phyloP scores from a whole-genome alignment of 768 basidiomycete species.

The Galerina sulciceps region DNA sequence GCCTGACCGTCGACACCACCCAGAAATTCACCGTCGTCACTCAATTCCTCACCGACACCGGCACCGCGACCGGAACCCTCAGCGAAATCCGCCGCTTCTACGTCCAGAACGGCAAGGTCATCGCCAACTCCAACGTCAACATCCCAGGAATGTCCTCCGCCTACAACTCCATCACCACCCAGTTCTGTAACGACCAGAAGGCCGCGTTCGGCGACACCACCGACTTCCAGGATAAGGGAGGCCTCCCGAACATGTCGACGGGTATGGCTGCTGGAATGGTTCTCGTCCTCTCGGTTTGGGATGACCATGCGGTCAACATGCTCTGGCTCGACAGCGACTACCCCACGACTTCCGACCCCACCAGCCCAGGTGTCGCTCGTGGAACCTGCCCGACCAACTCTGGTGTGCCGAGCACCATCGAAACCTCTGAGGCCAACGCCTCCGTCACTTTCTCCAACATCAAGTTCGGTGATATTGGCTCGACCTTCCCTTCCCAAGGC shows the following conservation, averaged over 20 bases:
- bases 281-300: constrained; percentile 54
- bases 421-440: constrained; percentile 39
- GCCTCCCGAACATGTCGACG: constrained; percentile 36
- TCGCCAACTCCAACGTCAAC: constrained; percentile 52
- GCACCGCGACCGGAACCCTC: constrained; percentile 49
- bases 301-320: constrained; percentile 57
- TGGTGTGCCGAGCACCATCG: constrained; percentile 49
- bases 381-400: constrained; percentile 53
- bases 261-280: constrained; percentile 49
- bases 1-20: constrained; percentile 53
- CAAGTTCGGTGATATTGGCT: constrained; percentile 52
- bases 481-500: constrained; percentile 36
- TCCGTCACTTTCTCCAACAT: constrained; percentile 60
- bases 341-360: constrained; percentile 36
- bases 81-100: constrained; percentile 58
- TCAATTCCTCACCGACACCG: constrained; percentile 55
- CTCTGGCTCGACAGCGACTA: constrained; percentile 59
- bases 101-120: constrained; percentile 56
- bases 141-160: constrained; percentile 42
- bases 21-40: constrained; percentile 60
- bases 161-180: constrained; percentile 51
- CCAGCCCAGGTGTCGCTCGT: constrained; percentile 48
- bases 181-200: constrained; percentile 54
- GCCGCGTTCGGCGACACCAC: constrained; percentile 49
- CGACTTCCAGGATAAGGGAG: constrained; percentile 47